Evolutionary conservation across 2,329 filamentous ascomycete genomes (phyloP).

Genomic region (Ceratocystis cacaofunesta): DNA sequence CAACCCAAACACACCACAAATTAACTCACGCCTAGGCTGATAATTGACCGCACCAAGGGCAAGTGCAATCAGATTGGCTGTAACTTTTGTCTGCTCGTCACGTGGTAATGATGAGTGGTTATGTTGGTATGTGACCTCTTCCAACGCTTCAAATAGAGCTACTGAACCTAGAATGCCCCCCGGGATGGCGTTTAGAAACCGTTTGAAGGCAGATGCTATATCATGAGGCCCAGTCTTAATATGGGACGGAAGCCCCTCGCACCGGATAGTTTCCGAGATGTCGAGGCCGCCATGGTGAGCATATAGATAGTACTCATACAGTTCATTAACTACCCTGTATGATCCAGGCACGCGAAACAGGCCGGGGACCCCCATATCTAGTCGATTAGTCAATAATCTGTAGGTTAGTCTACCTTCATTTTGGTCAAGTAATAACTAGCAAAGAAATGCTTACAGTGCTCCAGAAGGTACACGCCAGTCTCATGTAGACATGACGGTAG

Average conservation of each 20-base stretch:
- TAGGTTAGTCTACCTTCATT: background rate
- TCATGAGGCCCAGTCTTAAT: constrained; percentile 47
- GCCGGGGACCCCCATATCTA: constrained; percentile 35
- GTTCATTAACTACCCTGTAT: constrained; percentile 35
- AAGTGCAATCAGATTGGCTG: constrained; percentile 51
- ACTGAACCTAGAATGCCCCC: constrained; percentile 52
- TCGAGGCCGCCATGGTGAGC: constrained; percentile 12
- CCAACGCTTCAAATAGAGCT: constrained; percentile 44
- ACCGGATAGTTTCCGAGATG: constrained; percentile 39
- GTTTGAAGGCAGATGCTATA: constrained; percentile 53
- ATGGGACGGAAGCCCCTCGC: constrained; percentile 43
- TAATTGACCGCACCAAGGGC: constrained; percentile 46
- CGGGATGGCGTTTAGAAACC: constrained; percentile 45
- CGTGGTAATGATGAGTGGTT: constrained; percentile 35
- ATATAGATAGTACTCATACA: constrained; percentile 49
- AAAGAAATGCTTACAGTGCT: constrained; percentile 34
- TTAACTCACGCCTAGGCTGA: constrained; percentile 44
- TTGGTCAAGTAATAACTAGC: background rate
- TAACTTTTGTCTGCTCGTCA: constrained; percentile 41
- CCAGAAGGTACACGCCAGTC: constrained; percentile 47
- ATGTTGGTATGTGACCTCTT: constrained; percentile 22
- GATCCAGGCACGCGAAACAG: constrained; percentile 51
- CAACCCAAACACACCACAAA: constrained; percentile 52
- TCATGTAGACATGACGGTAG: constrained; percentile 53
- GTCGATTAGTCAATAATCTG: background rate